phyloP scores from a whole-genome alignment of 805 yeast genomes.

The Spathaspora arborariae region DNA sequence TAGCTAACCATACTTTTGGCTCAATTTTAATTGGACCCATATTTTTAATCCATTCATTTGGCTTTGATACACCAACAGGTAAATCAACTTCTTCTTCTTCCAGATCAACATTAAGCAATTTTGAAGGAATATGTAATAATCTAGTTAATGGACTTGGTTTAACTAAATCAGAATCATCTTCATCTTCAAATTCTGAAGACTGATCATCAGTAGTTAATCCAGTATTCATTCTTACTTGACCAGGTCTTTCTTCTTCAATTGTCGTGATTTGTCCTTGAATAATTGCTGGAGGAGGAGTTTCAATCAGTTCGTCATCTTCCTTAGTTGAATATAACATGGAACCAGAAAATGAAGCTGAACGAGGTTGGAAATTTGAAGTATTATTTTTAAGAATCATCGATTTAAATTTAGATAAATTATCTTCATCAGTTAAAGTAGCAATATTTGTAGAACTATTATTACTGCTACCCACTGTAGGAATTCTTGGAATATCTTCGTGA shows the following conservation, averaged over 20 bases:
- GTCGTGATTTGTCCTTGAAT: conserved; percentile 6
- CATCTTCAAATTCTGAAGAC: conserved; percentile 27
- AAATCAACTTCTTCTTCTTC: conserved; percentile 79
- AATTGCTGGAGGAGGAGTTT: conserved; percentile 4
- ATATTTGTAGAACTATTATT: conserved; percentile 13
- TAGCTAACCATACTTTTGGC: conserved; percentile 98
- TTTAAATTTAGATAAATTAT: conserved; percentile 40
- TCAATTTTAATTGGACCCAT: conserved; percentile 92
- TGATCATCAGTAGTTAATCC: conserved; percentile 13
- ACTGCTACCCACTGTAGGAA: conserved; percentile 48
- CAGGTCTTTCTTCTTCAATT: conserved; percentile 65
- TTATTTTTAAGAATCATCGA: conserved; percentile 31
- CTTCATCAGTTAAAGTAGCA: conserved; percentile 39
- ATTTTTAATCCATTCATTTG: conserved; percentile 73
- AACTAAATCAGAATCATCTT: conserved; percentile 1
- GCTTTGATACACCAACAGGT: conserved; percentile 88
- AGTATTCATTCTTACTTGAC: conserved; percentile 28
- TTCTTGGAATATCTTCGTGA: conserved; percentile 65
- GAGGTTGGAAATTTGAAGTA: conserved; percentile 27
- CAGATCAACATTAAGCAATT: conserved; percentile 64
- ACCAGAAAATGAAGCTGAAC: conserved; percentile 39
- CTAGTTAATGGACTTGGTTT: conserved; percentile 12
- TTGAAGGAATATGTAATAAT: conserved; percentile 27
- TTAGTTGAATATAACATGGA: conserved; percentile 15
- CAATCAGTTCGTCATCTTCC: conserved; percentile 8